These are phyloP conservation scores for Solanum tarapatanum DNA, from an alignment of 257 asterid species.

Conservation along the genomic window DNA sequence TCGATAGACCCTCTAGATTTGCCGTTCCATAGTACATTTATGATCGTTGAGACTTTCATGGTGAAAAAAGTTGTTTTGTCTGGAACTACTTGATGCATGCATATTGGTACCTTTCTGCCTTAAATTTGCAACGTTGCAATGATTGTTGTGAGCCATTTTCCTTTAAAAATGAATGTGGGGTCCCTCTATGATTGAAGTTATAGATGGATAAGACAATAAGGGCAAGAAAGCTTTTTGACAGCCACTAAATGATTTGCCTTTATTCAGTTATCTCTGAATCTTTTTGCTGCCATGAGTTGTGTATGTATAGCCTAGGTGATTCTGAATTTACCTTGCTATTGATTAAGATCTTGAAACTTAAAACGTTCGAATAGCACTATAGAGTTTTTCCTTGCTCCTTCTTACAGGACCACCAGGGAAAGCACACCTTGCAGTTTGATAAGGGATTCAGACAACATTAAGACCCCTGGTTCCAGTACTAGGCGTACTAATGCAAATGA, in stretches of 20 bases:
- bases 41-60: neutral
- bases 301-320: neutral
- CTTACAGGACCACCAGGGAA: conserved; percentile 21
- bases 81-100: neutral
- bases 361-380: neutral
- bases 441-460: conserved; percentile 8
- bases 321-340: neutral
- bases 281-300: neutral
- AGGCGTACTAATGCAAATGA: neutral
- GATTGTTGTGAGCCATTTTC: conserved; percentile 2
- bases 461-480: conserved; percentile 18
- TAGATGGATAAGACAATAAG: neutral
- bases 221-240: neutral
- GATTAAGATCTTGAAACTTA: neutral
- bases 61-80: neutral
- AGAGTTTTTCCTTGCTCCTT: neutral
- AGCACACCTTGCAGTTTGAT: conserved; percentile 23
- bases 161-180: conserved; percentile 1
- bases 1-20: neutral
- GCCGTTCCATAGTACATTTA: neutral
- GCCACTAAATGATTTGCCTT: neutral
- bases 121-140: neutral
- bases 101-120: neutral
- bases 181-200: conserved; percentile 2
- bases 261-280: neutral